Conservation (phyloP, 306 rosid genomes). For the Astragalus glycyphyllos region DNA sequence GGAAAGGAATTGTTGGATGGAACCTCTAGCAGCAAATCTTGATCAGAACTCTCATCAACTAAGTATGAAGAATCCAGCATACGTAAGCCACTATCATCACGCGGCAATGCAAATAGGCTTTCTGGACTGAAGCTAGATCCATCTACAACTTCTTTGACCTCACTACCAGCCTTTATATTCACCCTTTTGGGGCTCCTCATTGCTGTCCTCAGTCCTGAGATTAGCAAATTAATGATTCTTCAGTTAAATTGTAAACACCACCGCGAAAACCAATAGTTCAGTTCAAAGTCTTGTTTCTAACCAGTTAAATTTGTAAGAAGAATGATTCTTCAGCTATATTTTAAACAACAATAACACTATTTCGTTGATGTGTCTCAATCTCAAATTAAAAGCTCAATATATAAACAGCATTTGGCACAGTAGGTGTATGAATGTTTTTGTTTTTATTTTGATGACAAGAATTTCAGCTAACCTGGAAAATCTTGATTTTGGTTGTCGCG, state of each 20-base stretch:
- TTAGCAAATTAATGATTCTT: constrained; percentile 43
- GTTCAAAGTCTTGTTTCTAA: constrained; percentile 16
- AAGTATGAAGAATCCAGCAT: constrained; percentile 68
- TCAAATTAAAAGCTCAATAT: background rate
- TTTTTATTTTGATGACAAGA: constrained; percentile 14
- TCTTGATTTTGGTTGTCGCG: constrained; percentile 60
- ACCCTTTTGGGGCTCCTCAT: constrained; percentile 87
- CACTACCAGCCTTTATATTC: constrained; percentile 58
- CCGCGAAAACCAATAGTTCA: background rate
- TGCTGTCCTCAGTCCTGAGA: constrained; percentile 73
- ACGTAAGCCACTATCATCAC: constrained; percentile 58
- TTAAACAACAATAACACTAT: background rate
- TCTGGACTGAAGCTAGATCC: constrained; percentile 83
- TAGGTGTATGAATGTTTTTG: background rate
- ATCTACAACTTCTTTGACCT: constrained; percentile 69
- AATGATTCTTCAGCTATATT: background rate
- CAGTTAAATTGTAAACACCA: constrained; percentile 2
- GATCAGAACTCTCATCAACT: constrained; percentile 75
- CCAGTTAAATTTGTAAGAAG: background rate
- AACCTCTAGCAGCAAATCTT: constrained; percentile 81
- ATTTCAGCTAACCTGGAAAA: constrained; percentile 69
- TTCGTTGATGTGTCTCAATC: background rate
- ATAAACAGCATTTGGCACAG: constrained; percentile 30
- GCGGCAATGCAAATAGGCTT: constrained; percentile 76
- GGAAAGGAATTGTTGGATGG: constrained; percentile 84